phyloP scores from a whole-genome alignment of 352 stramenopile species.

The Pseudoperonospora humuli region DNA sequence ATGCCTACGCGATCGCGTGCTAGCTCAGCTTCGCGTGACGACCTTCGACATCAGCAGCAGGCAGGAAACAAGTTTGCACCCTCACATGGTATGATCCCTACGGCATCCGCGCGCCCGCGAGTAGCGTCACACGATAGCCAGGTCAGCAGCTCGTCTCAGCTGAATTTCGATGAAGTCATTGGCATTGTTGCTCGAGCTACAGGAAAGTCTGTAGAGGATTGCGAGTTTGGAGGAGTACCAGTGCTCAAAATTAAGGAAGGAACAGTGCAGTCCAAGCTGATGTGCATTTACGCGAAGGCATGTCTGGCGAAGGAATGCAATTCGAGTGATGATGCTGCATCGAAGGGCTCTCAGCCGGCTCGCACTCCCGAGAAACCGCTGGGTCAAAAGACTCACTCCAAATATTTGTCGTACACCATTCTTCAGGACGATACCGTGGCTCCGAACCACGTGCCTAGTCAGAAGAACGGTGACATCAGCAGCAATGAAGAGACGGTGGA shows the following conservation, averaged over 20 bases:
- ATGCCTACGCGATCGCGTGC: conserved; percentile 5
- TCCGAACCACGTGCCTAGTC: conserved; percentile 11
- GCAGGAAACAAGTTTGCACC: conserved; percentile 8
- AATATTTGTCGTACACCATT: conserved; percentile 37
- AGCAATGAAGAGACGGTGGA: conserved; percentile 1
- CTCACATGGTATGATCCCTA: background rate
- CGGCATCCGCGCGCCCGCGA: conserved; percentile 3
- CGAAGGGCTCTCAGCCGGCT: conserved; percentile 12
- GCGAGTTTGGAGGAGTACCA: conserved; percentile 53
- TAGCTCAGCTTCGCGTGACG: conserved; percentile 12
- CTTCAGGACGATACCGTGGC: conserved; percentile 18
- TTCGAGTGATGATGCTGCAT: conserved; percentile 11
- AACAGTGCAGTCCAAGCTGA: conserved; percentile 54
- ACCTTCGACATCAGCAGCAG: conserved; percentile 9
- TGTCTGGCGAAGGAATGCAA: conserved; percentile 55
- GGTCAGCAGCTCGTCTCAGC: conserved; percentile 22
- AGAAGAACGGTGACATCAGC: background rate
- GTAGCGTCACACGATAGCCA: conserved; percentile 22
- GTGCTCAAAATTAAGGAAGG: conserved; percentile 56
- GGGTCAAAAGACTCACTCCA: conserved; percentile 26
- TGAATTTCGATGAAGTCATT: conserved; percentile 40
- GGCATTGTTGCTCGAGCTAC: conserved; percentile 49
- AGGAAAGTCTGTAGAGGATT: conserved; percentile 47
- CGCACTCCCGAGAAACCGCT: conserved; percentile 27
- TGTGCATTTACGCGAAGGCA: conserved; percentile 67